Base-by-base conservation (phyloP, 2,329 filamentous ascomycete genomes). In the Cercospora beticola region DNA sequence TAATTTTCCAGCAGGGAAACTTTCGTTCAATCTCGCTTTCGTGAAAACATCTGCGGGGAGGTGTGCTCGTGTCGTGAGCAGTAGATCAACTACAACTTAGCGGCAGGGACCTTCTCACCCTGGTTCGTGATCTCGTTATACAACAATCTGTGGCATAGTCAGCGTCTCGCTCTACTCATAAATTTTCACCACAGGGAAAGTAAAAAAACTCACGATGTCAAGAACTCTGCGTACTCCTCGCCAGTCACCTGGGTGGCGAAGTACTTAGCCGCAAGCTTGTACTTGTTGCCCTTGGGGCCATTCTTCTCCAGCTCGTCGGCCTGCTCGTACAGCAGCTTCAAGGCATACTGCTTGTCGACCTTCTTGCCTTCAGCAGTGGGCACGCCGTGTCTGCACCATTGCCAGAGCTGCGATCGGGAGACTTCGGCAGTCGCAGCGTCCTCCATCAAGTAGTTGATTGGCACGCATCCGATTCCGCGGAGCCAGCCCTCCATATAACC, bases 401-500 rank as follows among this genome's bases (percentile, higher is more conserved):
- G 95, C 94, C 94, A 97, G 57, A 99, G 87, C 85, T 99, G 95
- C 74, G 89, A 92, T 76, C 95, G 90, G 66, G 92, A 96, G 5
- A 99, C 95, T 81, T 99, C 95, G 61, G 95, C 95, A 0, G 95
- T 99, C 26, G 95, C 95, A 18, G 95, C 95, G 76, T 98, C 95
- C 84, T 99, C 95, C 94, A 98, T 98, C 66, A 98, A 86, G 81
- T 91, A 97, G 86, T 98, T 97, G 83, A 98, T 97, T 60, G 95
- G 95, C 64, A 98, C 94, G 77, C 95, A 99, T 67, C 95, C 95
- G 23, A 98, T 87, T 36, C 94, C 95, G 71, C 94, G 91, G 69
- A 98, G 86, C 95, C 95, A 99, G 70, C 93, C 95, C 83, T 99
- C 95, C 94, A 98, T 99, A 83, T 99, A 99, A 62, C 92, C 91